Conservation (phyloP, 2,329 filamentous ascomycete species). For the Tympanopsis confertula region DNA sequence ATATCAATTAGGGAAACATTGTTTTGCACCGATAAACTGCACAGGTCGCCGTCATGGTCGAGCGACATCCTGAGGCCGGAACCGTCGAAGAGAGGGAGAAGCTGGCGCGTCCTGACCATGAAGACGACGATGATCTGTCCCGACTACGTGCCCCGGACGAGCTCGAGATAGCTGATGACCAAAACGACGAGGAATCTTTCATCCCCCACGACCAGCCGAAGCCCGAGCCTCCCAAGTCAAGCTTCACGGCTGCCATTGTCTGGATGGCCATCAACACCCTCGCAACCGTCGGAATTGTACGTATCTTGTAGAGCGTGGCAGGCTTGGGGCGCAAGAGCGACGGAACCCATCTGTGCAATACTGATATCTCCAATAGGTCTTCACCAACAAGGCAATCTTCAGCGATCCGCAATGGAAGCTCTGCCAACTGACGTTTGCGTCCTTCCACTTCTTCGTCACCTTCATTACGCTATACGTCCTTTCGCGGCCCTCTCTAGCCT, state of each 20-base stretch:
- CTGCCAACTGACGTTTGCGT: constrained; percentile 53
- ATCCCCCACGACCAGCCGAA: constrained; percentile 22
- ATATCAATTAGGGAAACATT: no score
- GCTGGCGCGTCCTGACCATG: not conserved
- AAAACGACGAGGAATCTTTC: constrained; percentile 25
- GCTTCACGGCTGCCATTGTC: constrained; percentile 25
- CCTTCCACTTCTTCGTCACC: constrained; percentile 59
- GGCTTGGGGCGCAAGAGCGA: constrained; percentile 1
- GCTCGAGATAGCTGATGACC: constrained; percentile 22
- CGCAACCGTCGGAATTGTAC: constrained; percentile 51
- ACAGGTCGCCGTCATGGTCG: no score
- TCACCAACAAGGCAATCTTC: constrained; percentile 62
- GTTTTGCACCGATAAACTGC: no score
- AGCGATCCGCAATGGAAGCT: constrained; percentile 47
- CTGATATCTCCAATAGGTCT: constrained; percentile 33
- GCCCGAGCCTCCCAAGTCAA: constrained; percentile 17
- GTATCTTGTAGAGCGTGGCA: constrained; percentile 10
- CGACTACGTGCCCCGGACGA: constrained; percentile 11
- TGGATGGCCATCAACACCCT: constrained; percentile 53
- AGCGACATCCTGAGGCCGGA: not conserved
- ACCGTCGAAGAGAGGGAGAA: not conserved
- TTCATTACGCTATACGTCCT: constrained; percentile 50
- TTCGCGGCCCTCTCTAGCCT: constrained; percentile 42
- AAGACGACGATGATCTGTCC: not conserved
- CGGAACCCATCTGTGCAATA: not conserved